Evolutionary conservation across 2,329 filamentous ascomycete genomes (phyloP).

Genomic region (Diaporthe citrichinensis): DNA sequence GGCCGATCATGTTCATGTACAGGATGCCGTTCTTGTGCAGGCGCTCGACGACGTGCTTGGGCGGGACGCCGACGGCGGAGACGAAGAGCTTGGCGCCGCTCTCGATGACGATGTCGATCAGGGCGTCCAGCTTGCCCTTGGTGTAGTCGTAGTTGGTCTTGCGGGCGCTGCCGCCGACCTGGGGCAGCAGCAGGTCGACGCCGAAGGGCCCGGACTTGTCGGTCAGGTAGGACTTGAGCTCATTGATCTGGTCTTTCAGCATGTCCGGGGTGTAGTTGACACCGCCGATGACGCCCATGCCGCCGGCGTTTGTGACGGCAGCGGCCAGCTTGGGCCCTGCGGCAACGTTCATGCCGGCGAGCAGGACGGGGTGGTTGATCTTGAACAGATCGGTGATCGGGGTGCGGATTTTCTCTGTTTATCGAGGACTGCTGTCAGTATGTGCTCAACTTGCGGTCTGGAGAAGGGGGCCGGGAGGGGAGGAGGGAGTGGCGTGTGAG

Average conservation of each 20-base stretch:
- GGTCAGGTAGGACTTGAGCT: slow-evolving; percentile 88
- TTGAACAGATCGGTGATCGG: slow-evolving; percentile 95
- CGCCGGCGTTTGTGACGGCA: slow-evolving; percentile 96
- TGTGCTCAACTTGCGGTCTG: background rate
- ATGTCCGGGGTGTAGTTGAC: slow-evolving; percentile 97
- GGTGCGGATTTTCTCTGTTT: slow-evolving; percentile 87
- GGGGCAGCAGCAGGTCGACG: slow-evolving; percentile 92
- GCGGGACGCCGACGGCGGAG: slow-evolving; percentile 94
- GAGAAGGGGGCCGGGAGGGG: slow-evolving; percentile 2
- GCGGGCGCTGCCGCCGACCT: slow-evolving; percentile 92
- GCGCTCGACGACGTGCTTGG: slow-evolving; percentile 88
- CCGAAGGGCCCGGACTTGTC: slow-evolving; percentile 97
- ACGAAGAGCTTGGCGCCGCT: slow-evolving; percentile 94
- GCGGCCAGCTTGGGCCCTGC: slow-evolving; percentile 96
- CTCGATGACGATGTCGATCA: slow-evolving; percentile 93
- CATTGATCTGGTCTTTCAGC: slow-evolving; percentile 93
- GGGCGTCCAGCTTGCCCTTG: slow-evolving; percentile 95
- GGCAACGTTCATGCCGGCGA: slow-evolving; percentile 99
- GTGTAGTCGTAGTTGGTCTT: slow-evolving; percentile 99
- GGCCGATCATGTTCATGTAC: slow-evolving; percentile 99
- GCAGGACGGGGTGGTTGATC: slow-evolving; percentile 96
- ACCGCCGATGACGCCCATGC: slow-evolving; percentile 95
- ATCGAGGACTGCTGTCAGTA: slow-evolving; percentile 14
- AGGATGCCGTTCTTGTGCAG: slow-evolving; percentile 90
- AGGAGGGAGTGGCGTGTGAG: slow-evolving; percentile 1